These are phyloP conservation scores for Fusarium poae DNA, from an alignment of 2,329 filamentous ascomycete species.

Conservation along the genomic window DNA sequence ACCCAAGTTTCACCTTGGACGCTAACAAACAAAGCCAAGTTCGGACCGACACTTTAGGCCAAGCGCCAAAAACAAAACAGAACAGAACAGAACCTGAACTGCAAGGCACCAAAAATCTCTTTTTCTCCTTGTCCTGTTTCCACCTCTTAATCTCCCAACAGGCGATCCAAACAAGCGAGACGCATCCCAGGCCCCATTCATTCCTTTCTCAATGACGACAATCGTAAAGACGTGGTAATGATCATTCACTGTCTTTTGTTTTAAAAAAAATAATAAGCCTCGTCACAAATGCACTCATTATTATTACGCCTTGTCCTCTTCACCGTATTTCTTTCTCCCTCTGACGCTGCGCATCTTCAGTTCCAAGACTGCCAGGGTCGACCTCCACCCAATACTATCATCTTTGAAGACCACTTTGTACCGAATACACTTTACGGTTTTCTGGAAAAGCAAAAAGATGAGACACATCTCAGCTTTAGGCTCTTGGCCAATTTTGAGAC, in stretches of 20 bases:
- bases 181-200: slow-evolving; percentile 4
- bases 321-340: neutral
- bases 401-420: slow-evolving; percentile 1
- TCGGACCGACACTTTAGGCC: slow-evolving; percentile 4
- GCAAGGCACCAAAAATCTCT: slow-evolving; percentile 2
- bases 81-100: neutral
- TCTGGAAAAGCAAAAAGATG: slow-evolving; percentile 14
- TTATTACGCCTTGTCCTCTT: neutral
- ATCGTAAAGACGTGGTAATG: neutral
- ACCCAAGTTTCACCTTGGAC: neutral
- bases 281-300: slow-evolving; percentile 20
- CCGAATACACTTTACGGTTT: slow-evolving; percentile 6
- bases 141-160: slow-evolving; percentile 6
- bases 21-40: neutral
- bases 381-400: neutral
- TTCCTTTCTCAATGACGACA: slow-evolving; percentile 22
- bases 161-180: slow-evolving; percentile 6
- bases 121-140: slow-evolving; percentile 1
- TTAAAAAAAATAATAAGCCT: neutral
- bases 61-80: slow-evolving; percentile 3
- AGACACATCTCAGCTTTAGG: slow-evolving; percentile 10
- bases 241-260: neutral
- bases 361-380: slow-evolving; percentile 28
- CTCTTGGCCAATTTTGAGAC: neutral
- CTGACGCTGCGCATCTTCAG: slow-evolving; percentile 34